These are phyloP conservation scores for Chrysosporium keratinophilum DNA, from an alignment of 2,329 filamentous ascomycete genomes.

Conservation along the genomic window DNA sequence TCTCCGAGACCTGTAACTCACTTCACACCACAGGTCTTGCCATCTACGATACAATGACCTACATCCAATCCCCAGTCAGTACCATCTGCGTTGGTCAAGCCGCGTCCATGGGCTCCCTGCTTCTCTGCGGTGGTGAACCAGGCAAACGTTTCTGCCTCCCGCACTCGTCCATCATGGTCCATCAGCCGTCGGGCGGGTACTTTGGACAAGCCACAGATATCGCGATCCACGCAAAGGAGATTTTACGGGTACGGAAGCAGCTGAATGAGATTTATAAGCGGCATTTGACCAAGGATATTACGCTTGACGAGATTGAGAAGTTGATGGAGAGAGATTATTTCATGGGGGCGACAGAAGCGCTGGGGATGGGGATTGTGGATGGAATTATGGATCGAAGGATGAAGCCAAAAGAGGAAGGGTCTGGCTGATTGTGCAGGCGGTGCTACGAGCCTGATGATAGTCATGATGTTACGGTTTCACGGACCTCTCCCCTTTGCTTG, in stretches of 20 bases:
- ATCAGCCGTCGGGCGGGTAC: conserved; percentile 77
- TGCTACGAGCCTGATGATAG: neutral
- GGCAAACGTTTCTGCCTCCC: conserved; percentile 82
- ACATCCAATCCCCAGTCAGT: conserved; percentile 83
- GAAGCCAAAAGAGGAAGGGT: conserved; percentile 21
- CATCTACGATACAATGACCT: conserved; percentile 98
- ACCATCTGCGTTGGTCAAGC: conserved; percentile 94
- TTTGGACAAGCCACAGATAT: conserved; percentile 66
- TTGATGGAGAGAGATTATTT: conserved; percentile 98
- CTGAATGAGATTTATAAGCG: conserved; percentile 81
- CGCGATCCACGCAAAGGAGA: conserved; percentile 94
- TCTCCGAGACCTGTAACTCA: neutral
- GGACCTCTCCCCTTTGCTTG: neutral
- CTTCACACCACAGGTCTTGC: conserved; percentile 43
- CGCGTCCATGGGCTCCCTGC: conserved; percentile 83
- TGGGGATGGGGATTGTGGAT: conserved; percentile 85
- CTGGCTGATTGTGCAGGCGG: neutral
- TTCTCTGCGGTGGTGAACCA: conserved; percentile 74
- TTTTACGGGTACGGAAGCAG: conserved; percentile 71
- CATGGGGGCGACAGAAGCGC: conserved; percentile 75
- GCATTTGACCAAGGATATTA: conserved; percentile 71
- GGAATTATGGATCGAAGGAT: conserved; percentile 56
- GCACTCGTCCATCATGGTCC: conserved; percentile 94
- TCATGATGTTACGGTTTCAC: neutral
- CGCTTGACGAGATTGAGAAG: conserved; percentile 72